Percentiles rank a stretch among this genome's conserved stretches.
These are phyloP conservation scores for Pythium rishiriense DNA, from an alignment of 352 stramenopile species.

Conservation along the genomic window DNA sequence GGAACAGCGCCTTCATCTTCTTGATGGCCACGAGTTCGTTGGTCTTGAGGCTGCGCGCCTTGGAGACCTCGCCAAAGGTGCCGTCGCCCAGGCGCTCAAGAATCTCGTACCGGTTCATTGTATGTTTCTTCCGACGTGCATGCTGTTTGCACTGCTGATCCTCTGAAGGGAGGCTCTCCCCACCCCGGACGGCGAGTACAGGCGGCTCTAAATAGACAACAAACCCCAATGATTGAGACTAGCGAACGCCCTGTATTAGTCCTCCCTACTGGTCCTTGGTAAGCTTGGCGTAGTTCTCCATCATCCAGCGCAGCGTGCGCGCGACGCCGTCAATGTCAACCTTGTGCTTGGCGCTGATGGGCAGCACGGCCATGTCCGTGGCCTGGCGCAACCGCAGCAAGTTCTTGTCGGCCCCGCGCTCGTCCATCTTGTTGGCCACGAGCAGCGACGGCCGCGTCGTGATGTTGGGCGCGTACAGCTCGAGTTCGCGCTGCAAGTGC, in stretches of 20 bases:
- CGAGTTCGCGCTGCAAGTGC: constrained; percentile 82
- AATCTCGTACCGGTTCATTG: constrained; percentile 92
- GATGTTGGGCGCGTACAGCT: constrained; percentile 87
- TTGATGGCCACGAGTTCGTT: constrained; percentile 90
- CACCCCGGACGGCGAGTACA: too few relatives aligned
- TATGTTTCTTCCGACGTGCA: too few relatives aligned
- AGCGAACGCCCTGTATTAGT: not conserved
- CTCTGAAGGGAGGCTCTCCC: too few relatives aligned
- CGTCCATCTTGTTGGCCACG: constrained; percentile 91
- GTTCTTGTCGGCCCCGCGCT: constrained; percentile 77
- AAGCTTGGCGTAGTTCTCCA: constrained; percentile 44
- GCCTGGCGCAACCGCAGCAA: constrained; percentile 67
- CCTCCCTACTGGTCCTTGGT: constrained; percentile 39
- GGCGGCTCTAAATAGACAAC: too few relatives aligned
- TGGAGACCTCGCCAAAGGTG: constrained; percentile 92
- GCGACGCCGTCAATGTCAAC: constrained; percentile 83
- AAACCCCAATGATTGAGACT: too few relatives aligned
- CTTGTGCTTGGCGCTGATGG: constrained; percentile 86
- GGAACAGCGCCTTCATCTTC: constrained; percentile 81
- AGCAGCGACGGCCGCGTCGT: constrained; percentile 84
- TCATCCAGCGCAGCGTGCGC: constrained; percentile 58
- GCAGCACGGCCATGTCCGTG: constrained; percentile 76
- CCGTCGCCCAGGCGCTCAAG: constrained; percentile 92
- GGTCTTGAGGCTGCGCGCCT: constrained; percentile 89
- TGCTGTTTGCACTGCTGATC: too few relatives aligned